Evolutionary conservation across 192 early-diverging fungal species (phyloP).

Genomic region (Coemansia sp.): DNA sequence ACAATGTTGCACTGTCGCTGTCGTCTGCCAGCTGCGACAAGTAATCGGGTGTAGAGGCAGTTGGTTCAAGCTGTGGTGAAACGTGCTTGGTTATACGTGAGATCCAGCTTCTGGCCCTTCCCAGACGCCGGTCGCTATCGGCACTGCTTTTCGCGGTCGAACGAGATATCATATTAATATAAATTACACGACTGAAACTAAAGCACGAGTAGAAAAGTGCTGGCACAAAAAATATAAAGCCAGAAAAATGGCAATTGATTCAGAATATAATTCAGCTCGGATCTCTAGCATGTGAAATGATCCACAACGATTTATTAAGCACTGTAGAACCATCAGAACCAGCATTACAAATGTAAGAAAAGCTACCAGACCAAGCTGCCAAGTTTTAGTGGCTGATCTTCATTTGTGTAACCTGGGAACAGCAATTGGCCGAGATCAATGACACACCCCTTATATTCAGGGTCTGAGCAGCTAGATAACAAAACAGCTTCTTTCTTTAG

Average conservation of each 20-base stretch:
- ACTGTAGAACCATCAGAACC: too few species aligned
- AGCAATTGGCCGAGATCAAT: not conserved
- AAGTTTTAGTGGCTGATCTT: not conserved
- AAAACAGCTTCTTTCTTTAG: not conserved
- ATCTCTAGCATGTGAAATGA: not conserved
- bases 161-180: not conserved
- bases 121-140: not conserved
- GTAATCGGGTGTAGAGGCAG: not conserved
- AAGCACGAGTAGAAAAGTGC: not conserved
- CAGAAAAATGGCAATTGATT: not conserved
- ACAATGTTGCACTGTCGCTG: conserved; percentile 16
- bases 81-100: conserved; percentile 4
- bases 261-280: too few species aligned
- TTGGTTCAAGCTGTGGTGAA: not conserved
- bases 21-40: not conserved
- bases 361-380: too few species aligned
- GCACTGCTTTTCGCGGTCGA: not conserved
- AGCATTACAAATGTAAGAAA: too few species aligned
- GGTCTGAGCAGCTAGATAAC: not conserved
- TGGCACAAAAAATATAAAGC: not conserved
- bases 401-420: not conserved
- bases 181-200: not conserved
- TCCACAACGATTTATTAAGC: not conserved
- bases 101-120: not conserved
- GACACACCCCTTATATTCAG: too few species aligned